These are phyloP conservation scores for Chlorella sp. DNA, from an alignment of 139 green algal species.

Conservation along the genomic window DNA sequence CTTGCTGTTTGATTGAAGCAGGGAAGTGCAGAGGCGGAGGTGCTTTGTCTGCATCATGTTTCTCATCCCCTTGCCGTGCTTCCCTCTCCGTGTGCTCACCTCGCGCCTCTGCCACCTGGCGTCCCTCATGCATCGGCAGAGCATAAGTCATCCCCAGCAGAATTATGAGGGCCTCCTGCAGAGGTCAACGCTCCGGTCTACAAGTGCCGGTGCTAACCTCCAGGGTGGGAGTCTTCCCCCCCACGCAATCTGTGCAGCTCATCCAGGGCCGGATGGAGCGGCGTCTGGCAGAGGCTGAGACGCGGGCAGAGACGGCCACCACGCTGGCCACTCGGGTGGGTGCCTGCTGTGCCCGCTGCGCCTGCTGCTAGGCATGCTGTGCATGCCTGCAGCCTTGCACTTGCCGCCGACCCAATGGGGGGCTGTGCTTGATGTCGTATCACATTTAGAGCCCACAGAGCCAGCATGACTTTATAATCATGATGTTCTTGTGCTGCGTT, in stretches of 20 bases:
- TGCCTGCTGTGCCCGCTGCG: neutral
- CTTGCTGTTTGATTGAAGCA: neutral
- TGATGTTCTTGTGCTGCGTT: neutral
- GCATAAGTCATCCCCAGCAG: too few species aligned
- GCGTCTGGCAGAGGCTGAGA: slow-evolving; percentile 33
- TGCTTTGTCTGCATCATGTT: too few species aligned
- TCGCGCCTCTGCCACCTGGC: too few species aligned
- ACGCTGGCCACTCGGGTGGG: neutral
- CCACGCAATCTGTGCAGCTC: neutral
- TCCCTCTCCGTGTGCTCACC: too few species aligned
- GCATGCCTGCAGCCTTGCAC: neutral
- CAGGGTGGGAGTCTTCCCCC: neutral
- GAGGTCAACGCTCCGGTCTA: too few species aligned
- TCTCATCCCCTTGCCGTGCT: too few species aligned
- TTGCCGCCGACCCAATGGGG: neutral
- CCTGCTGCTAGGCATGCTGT: neutral
- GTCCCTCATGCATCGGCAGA: too few species aligned
- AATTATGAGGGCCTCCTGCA: too few species aligned
- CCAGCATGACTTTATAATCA: neutral
- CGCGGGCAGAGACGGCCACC: slow-evolving; percentile 22
- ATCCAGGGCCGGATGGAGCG: slow-evolving; percentile 22
- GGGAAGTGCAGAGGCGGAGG: neutral
- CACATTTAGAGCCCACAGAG: too few species aligned
- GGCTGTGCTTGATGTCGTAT: neutral
- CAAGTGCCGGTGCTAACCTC: neutral